Percentiles rank a stretch among this genome's conserved stretches.
phyloP scores from a whole-genome alignment of 2,329 filamentous ascomycete genomes.

The Colletotrichum endophyticum region DNA sequence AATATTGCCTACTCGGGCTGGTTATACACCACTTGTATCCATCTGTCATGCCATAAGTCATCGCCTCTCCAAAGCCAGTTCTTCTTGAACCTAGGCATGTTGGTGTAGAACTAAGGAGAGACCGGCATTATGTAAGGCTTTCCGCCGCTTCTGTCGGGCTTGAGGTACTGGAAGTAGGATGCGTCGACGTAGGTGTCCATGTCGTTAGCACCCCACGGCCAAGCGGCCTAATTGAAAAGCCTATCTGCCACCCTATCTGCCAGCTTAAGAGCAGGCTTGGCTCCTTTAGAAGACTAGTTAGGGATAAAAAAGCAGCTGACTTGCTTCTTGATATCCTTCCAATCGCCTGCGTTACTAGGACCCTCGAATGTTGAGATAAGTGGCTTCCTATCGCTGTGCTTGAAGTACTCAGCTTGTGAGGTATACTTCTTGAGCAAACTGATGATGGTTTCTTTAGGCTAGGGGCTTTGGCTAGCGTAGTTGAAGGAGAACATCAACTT shows the following conservation, averaged over 20 bases:
- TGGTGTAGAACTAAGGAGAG: neutral
- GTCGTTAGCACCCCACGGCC: slow-evolving; percentile 30
- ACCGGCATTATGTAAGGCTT: neutral
- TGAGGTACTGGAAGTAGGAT: slow-evolving; percentile 1
- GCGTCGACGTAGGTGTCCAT: slow-evolving; percentile 23
- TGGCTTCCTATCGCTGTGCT: slow-evolving; percentile 28
- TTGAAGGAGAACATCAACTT: slow-evolving; percentile 9
- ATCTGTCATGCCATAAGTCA: slow-evolving; percentile 61
- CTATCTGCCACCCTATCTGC: slow-evolving; percentile 45
- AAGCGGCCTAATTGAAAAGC: slow-evolving; percentile 40
- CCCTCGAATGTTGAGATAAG: slow-evolving; percentile 50
- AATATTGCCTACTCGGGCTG: slow-evolving; percentile 36
- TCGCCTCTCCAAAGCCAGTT: slow-evolving; percentile 57
- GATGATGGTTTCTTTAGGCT: neutral
- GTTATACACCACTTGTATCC: slow-evolving; percentile 53
- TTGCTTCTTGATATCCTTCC: slow-evolving; percentile 42
- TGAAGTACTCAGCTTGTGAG: slow-evolving; percentile 13
- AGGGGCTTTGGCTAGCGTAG: neutral
- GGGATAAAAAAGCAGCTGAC: slow-evolving; percentile 48
- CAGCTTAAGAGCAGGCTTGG: slow-evolving; percentile 33
- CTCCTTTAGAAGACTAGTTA: slow-evolving; percentile 44
- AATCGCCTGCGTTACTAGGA: slow-evolving; percentile 41
- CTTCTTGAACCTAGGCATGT: neutral
- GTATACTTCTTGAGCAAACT: neutral
- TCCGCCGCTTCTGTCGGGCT: no score